These are phyloP conservation scores for Zygoascus meyerae DNA, from an alignment of 1,139 yeast species.

Conservation along the genomic window DNA sequence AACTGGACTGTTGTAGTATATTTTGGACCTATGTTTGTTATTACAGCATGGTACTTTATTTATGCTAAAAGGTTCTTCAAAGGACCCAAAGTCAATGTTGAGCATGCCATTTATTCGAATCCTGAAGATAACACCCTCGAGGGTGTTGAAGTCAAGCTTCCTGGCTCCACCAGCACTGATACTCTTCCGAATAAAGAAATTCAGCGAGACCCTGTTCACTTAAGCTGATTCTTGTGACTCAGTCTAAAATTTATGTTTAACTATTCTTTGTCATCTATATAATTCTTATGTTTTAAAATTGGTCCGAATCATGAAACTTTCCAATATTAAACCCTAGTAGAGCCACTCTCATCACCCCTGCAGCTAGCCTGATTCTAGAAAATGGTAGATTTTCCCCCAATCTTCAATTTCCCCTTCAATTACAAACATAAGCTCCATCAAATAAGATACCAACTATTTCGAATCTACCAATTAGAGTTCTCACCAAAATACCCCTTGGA, in stretches of 20 bases:
- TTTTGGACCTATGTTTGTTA: constrained; percentile 56
- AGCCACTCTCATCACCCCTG: too few relatives aligned
- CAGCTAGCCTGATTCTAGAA: too few relatives aligned
- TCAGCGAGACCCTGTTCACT: neutral
- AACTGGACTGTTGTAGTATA: constrained; percentile 69
- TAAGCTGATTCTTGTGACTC: neutral
- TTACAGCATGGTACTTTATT: constrained; percentile 46
- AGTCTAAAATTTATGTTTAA: neutral
- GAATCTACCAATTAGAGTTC: too few relatives aligned
- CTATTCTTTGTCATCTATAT: neutral
- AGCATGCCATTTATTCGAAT: constrained; percentile 26
- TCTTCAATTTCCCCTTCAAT: too few relatives aligned
- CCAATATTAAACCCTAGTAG: too few relatives aligned
- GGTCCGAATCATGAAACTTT: neutral
- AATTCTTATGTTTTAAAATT: neutral
- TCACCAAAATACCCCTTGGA: too few relatives aligned
- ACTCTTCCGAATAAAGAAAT: constrained; percentile 3
- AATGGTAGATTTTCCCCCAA: too few relatives aligned
- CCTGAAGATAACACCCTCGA: constrained; percentile 8
- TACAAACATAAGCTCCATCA: too few relatives aligned
- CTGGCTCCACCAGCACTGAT: constrained; percentile 6
- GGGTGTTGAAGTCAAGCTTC: constrained; percentile 10
- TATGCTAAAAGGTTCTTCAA: constrained; percentile 61
- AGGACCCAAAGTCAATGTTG: constrained; percentile 63
- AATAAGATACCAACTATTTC: too few relatives aligned